Evolutionary conservation across 306 rosid genomes (phyloP).

Genomic region (Oxytropis ochrocephala): DNA sequence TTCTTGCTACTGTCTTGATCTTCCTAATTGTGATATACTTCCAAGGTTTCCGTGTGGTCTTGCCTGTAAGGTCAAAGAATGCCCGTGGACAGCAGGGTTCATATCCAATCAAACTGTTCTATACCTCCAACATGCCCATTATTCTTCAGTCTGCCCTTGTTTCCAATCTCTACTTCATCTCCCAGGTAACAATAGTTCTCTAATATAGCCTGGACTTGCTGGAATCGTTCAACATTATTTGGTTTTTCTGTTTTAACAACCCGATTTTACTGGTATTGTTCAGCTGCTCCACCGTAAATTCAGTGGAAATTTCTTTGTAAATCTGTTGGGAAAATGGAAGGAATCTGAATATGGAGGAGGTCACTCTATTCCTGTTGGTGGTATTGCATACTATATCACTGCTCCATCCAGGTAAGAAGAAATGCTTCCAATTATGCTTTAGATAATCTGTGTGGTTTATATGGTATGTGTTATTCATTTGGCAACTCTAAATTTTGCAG

Average conservation of each 20-base stretch:
- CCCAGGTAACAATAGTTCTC: slow-evolving; percentile 57
- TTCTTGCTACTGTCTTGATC: slow-evolving; percentile 80
- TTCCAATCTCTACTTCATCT: slow-evolving; percentile 81
- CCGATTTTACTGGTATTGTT: not conserved
- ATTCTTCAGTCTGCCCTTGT: slow-evolving; percentile 97
- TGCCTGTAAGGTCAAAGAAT: slow-evolving; percentile 94
- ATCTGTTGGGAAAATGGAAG: slow-evolving; percentile 95
- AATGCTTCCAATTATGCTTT: not conserved
- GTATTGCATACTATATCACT: slow-evolving; percentile 88
- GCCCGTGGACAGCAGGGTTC: slow-evolving; percentile 97
- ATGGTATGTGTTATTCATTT: too few species aligned
- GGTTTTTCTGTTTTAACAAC: too few species aligned
- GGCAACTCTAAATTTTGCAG: slow-evolving; percentile 28
- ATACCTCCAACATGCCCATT: slow-evolving; percentile 97
- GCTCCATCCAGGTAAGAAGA: slow-evolving; percentile 73
- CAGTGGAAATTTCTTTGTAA: slow-evolving; percentile 80
- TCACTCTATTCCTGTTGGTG: slow-evolving; percentile 83
- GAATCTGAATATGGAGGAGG: slow-evolving; percentile 94
- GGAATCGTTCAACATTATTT: too few species aligned
- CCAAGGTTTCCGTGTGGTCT: slow-evolving; percentile 96
- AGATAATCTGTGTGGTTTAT: not conserved
- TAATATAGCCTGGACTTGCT: not conserved
- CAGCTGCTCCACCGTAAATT: slow-evolving; percentile 80
- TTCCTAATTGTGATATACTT: slow-evolving; percentile 81
- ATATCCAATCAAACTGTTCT: slow-evolving; percentile 87